Evolutionary conservation across 2,329 filamentous ascomycete species (phyloP).

Genomic region (Coniochaeta prunicola): DNA sequence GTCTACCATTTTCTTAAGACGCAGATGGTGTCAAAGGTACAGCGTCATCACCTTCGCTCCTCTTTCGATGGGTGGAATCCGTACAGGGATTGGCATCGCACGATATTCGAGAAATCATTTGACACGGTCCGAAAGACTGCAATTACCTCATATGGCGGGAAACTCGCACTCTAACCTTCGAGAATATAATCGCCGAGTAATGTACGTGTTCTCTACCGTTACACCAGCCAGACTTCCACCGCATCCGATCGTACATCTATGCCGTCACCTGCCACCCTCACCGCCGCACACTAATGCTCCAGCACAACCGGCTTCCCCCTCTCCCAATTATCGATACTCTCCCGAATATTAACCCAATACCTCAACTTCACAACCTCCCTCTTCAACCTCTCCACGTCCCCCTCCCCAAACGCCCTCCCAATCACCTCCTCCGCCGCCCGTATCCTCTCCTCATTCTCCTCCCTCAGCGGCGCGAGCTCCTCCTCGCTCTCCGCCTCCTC

Average conservation of each 20-base stretch:
- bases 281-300: constrained; percentile 32
- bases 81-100: background rate
- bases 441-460: constrained; percentile 63
- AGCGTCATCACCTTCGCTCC: background rate
- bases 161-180: background rate
- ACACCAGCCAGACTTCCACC: background rate
- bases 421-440: constrained; percentile 53
- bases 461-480: constrained; percentile 51
- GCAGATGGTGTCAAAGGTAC: background rate
- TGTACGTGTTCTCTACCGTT: background rate
- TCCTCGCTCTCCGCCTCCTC: constrained; percentile 63
- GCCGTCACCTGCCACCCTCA: background rate
- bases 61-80: background rate
- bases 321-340: constrained; percentile 80
- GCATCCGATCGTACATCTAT: background rate
- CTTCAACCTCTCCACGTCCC: constrained; percentile 60
- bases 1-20: background rate
- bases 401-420: constrained; percentile 56
- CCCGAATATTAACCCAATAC: constrained; percentile 86
- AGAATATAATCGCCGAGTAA: background rate
- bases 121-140: background rate
- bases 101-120: background rate
- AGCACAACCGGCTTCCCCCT: constrained; percentile 56
- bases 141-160: background rate
- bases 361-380: constrained; percentile 68